Evolutionary conservation across 2,329 filamentous ascomycete species (phyloP).

Genomic region (Ustulina deusta): DNA sequence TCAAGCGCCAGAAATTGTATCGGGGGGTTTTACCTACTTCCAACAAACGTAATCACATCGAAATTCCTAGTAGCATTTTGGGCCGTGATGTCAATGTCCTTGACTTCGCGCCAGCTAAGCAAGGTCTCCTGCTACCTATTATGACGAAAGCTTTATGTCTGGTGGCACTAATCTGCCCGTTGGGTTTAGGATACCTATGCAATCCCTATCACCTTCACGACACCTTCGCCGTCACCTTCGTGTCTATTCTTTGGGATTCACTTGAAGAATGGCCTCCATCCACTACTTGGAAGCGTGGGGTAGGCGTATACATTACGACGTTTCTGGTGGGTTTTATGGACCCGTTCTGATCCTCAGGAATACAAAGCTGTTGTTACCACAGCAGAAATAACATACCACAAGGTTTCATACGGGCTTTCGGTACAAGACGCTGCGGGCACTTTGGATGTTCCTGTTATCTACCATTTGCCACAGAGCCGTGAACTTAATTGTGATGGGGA

Average conservation of each 20-base stretch:
- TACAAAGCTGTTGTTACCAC: no score
- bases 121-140: neutral
- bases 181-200: slow-evolving; percentile 8
- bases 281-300: slow-evolving; percentile 38
- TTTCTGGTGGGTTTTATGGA: slow-evolving; percentile 46
- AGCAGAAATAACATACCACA: neutral
- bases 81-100: neutral
- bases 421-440: slow-evolving; percentile 5
- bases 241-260: slow-evolving; percentile 39
- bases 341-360: neutral
- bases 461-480: slow-evolving; percentile 9
- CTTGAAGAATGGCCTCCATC: slow-evolving; percentile 41
- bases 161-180: neutral
- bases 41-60: no score
- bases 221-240: slow-evolving; percentile 9
- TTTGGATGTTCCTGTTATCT: slow-evolving; percentile 30
- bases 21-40: no score
- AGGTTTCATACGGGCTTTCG: neutral
- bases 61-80: no score
- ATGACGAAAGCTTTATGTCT: neutral
- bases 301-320: slow-evolving; percentile 41
- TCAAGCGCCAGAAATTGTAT: no score
- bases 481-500: neutral
- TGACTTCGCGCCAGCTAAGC: slow-evolving; percentile 6
- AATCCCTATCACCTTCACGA: neutral